Base-by-base conservation (phyloP, 1,139 yeast genomes). In the Geotrichum candidum region DNA sequence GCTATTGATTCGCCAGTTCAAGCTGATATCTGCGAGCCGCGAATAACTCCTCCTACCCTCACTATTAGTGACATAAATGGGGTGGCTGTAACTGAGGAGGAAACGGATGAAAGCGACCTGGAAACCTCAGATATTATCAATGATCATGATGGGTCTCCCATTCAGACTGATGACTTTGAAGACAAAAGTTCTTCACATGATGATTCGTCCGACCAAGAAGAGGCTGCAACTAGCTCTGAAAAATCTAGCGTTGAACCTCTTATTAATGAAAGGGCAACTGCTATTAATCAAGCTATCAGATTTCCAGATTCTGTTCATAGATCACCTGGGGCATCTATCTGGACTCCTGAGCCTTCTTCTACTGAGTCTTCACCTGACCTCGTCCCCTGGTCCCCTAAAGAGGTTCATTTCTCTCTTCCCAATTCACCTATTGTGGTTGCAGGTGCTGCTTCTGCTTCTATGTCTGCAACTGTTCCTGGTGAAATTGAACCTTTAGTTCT, bases 271-370 rank as follows among this genome's bases (percentile, higher is more conserved):
- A 2, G n/a, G 9, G 18, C 2, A 15, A 15, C 10, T 7, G 3
- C 48, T 41, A 5, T 18, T n/a, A 15, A n/a, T n/a, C 23, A 41
- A 7, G 22, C 23, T 41, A 41, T 41, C 13, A 41, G 2, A 18
- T 41, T 41, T n/a, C n/a, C n/a, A n/a, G 48, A 41, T n/a, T 10
- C 51, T 27, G 18, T 48, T 25, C 59, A 57, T 9, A 41, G 56
- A 46, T 57, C 60, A 18, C 60, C 60, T 13, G 55, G 56, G 1
- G 60, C 60, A 4, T 18, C 22, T 15, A 27, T 41, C 18, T 54
- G 57, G 57, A 54, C 51, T 29, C 57, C 57, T n/a, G 57, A 41
- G 51, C 57, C 57, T 23, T 54, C 60, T 10, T 53, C 60, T 6
- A 52, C 35, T 15, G 60, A 58, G 23, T 58, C 60, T 22, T 41